Evolutionary conservation across 306 rosid genomes (phyloP), one percentile per base, ranked within the genome.

Genomic region (Rubus parviflorus): DNA sequence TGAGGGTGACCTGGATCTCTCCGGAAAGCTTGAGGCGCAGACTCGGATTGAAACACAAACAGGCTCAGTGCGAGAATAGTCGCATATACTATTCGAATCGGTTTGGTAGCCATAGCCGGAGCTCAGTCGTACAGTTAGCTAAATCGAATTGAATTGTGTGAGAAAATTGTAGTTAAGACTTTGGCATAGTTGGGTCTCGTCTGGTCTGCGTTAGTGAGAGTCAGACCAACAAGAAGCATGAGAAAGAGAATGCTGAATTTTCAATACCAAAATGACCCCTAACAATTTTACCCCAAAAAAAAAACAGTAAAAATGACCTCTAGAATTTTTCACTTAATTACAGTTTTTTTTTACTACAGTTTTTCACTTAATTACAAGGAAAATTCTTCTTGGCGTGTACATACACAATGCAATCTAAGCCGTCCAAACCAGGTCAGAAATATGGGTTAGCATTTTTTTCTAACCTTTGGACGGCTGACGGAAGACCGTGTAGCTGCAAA

Each of bases 21-120:
- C 80, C 74, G 76, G 90, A 95, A 95, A 42, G 99, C 88, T 83
- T 92, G 92, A 38, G 87, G 89, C 35, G 89, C 88, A 12, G 99
- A 92, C 56, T 90, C 91, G 81, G 91, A 87, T 4, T 54, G 91
- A 79, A 82, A 78, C 54, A 77, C 64, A 14, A 90, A 86, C 68
- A 89, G 82, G 75, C 71, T 80, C 85, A 89, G 87, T 1, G 82
- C 67, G 19, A 86, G 60, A 52, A 65, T 19, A 5, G 64, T 52
- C 38, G 79, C 67, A 38, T 37, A 79, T 45, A 77, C 1, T 70
- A 57, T 72, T 45, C 81, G 68, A n/a, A 57, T 70, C 25, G 61
- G 74, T 70, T 53, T 77, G 17, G 77, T 23, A 13, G 82, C 85
- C 88, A 82, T 80, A 41, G 78, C 74, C 69, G 83, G n/a, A 73